Evolutionary conservation across 2,329 filamentous ascomycete genomes (phyloP), one percentile per base, ranked within the genome.

Genomic region (Exophiala sp.): DNA sequence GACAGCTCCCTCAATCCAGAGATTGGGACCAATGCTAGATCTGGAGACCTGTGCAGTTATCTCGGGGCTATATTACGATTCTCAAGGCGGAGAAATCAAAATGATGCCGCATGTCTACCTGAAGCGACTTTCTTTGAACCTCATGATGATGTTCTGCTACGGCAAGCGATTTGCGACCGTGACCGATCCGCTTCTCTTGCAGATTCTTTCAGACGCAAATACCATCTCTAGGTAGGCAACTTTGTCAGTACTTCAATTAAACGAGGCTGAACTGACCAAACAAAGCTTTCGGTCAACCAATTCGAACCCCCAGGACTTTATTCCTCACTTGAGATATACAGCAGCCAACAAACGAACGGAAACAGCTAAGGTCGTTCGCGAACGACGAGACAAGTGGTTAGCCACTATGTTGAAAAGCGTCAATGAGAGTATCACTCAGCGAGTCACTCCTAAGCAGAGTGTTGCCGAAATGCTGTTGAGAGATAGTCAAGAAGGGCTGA

Each of bases 31-130:
- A 35, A 56, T 54, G 49, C 35, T 56, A 10, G 54, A 56, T 48
- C 32, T 56, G 35, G 54, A 56, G 38, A 50, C 41, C 21, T 54
- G 21, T 14, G 54, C 35, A 20, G 43, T 56, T 41, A 39, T 56
- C 12, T 32, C 50, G n/a, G 42, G 32, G 2, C 36, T 53, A 10
- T 47, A 54, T 47, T 29, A 35, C 32, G 49, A 56, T 18, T 18
- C 16, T 18, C 16, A 18, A 18, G 16, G 44, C 11, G 16, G 5
- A 16, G 18, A 32, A 9, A 35, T 36, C 3, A 24, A 47, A 21
- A 18, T 47, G 1, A 35, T 34, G 11, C 44, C 44, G 12, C 44
- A 32, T 18, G 11, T 47, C 20, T 32, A 47, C 33, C 35, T 36
- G 14, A 10, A 47, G 12, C 12, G 44, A 8, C 34, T 47, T n/a